Base-by-base conservation (phyloP, 345 rosid genomes). In the Viola odorata region DNA sequence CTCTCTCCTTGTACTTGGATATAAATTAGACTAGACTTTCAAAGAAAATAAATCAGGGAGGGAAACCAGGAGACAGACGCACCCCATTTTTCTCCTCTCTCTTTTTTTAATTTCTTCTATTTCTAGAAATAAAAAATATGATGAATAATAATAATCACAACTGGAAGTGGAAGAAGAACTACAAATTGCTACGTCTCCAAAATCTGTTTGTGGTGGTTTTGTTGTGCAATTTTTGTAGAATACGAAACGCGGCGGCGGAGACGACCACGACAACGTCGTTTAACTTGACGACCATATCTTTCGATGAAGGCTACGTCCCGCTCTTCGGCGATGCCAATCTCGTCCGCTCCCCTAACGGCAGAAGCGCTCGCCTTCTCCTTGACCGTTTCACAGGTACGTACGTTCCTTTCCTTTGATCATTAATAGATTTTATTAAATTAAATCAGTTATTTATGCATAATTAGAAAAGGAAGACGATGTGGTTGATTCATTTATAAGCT, bases 321-420 rank as follows among this genome's bases (percentile, higher is more conserved):
- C 96, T 92, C 68, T 89, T 92, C 49, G 98, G 98, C 4, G 91
- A 92, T 32, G 65, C 67, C 53, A 89, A 92, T 62, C 86, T 89
- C 8, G 80, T 83, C 41, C 96, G 92, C 37, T 92, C 96, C 4
- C 91, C 90, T 0, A 78, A 89, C 3, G 91, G 80, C 55, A 75
- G 61, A 37, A 78, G 82, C 70, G 96, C 83, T 67, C 96, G 96
- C 39, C 91, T 92, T 69, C 94, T 89, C 77, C 96, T 92, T 48
- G 82, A 89, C 53, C 83, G 85, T 41, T 82, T 65, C 76, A 78
- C 98, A 16, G 96, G 96, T 91, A 75, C 45, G 40, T n/a, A 5
- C 15, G 8, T 12, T 4, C 23, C 14, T 17, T 12, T n/a, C 40
- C 40, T 6, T 13, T 41, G 32, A 10, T 49, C n/a, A 8, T 14